Percentiles rank a stretch among this genome's conserved stretches.
Conservation (phyloP, 805 yeast species). For the Phaffomyces antillensis region DNA sequence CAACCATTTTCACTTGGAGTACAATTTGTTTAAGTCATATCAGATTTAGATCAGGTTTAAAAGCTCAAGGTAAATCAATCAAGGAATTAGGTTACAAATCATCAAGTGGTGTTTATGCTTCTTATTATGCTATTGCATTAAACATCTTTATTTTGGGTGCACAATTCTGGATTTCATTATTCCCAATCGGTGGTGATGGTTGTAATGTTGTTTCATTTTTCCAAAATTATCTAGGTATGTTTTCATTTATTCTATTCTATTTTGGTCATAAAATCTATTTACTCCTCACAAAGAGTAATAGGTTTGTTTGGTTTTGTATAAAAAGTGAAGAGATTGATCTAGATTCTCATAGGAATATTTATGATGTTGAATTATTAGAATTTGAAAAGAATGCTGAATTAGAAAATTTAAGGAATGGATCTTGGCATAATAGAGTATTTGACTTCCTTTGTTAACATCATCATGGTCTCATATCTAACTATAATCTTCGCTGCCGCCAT, state of each 20-base stretch:
- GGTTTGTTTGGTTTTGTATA: slow-evolving; percentile 27
- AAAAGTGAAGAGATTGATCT: slow-evolving; percentile 36
- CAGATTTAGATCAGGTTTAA: slow-evolving; percentile 52
- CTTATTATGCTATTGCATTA: slow-evolving; percentile 42
- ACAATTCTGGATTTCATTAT: slow-evolving; percentile 61
- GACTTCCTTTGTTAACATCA: slow-evolving; percentile 24
- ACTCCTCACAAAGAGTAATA: slow-evolving; percentile 10
- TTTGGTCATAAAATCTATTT: slow-evolving; percentile 44
- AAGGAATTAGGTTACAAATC: slow-evolving; percentile 48
- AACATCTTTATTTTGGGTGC: slow-evolving; percentile 46
- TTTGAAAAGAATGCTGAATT: slow-evolving; percentile 34
- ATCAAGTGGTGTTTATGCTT: slow-evolving; percentile 46
- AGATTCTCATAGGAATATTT: slow-evolving; percentile 38
- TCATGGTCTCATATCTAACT: too few species aligned
- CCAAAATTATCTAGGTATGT: slow-evolving; percentile 45
- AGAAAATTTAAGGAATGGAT: slow-evolving; percentile 18
- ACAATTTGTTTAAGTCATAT: slow-evolving; percentile 49
- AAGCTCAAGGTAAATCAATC: slow-evolving; percentile 43
- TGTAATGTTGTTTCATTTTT: slow-evolving; percentile 39
- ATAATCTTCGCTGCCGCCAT: too few species aligned
- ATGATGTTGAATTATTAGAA: slow-evolving; percentile 33
- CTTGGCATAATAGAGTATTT: slow-evolving; percentile 11
- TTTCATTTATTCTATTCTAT: slow-evolving; percentile 37
- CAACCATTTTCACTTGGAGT: slow-evolving; percentile 58
- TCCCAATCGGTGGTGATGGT: slow-evolving; percentile 42